A percentile compares a stretch with the other conserved stretches of the same genome.
These are phyloP conservation scores for Fusarium cyanostomum DNA, from an alignment of 2,329 filamentous ascomycete species.

Conservation along the genomic window DNA sequence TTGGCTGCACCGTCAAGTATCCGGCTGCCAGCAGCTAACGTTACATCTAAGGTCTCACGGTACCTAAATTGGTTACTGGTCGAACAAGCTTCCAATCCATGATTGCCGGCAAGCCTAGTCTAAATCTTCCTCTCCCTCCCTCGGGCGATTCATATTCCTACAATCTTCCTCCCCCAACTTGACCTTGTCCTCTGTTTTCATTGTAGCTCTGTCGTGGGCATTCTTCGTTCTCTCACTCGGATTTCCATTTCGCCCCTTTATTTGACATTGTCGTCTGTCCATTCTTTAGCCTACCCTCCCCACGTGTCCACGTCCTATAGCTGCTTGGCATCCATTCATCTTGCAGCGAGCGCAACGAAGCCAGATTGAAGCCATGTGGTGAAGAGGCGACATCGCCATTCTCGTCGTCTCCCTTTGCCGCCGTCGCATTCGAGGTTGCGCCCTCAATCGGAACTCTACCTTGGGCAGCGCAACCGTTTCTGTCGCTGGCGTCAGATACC, in stretches of 20 bases:
- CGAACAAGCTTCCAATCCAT: conserved; percentile 1
- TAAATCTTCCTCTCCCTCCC: not conserved
- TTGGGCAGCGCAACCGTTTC: conserved; percentile 26
- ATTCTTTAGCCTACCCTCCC: conserved; percentile 31
- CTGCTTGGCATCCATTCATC: conserved; percentile 22
- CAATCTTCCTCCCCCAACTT: not conserved
- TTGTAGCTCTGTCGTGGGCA: not conserved
- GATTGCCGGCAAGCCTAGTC: not conserved
- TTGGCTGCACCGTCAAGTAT: not conserved
- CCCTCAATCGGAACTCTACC: conserved; percentile 19
- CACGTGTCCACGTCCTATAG: conserved; percentile 19
- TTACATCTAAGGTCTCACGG: too few species aligned
- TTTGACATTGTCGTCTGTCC: conserved; percentile 39
- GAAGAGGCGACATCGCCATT: conserved; percentile 20
- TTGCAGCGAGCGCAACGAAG: conserved; percentile 13
- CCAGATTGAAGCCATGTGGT: conserved; percentile 21
- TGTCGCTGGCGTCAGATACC: conserved; percentile 38
- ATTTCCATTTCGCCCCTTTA: conserved; percentile 18
- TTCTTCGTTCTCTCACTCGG: not conserved
- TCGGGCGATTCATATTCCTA: conserved; percentile 4
- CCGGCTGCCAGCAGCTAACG: too few species aligned
- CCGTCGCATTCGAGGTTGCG: conserved; percentile 17
- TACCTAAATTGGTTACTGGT: conserved; percentile 38
- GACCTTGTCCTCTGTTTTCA: not conserved
- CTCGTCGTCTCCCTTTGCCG: not conserved